Percentiles rank a stretch among this genome's conserved stretches.
These are phyloP conservation scores for Blastobotrys elegans DNA, from an alignment of 1,139 yeast genomes.

Conservation along the genomic window DNA sequence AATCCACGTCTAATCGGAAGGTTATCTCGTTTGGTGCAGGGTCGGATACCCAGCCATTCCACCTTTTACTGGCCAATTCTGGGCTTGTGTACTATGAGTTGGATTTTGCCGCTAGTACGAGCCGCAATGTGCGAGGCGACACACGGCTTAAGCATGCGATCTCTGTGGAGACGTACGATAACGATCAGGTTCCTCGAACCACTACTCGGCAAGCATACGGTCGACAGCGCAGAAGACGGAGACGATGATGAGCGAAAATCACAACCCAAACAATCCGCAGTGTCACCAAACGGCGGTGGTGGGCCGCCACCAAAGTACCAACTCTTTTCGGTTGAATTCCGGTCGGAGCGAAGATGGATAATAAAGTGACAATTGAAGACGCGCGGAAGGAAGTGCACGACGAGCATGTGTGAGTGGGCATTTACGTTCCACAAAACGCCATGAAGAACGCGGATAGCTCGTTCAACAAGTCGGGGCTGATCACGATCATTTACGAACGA, in stretches of 20 bases:
- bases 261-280: neutral
- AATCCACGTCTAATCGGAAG: slow-evolving; percentile 13
- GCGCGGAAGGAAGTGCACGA: slow-evolving; percentile 19
- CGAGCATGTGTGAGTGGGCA: slow-evolving; percentile 25
- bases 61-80: neutral
- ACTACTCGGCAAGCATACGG: too few relatives aligned
- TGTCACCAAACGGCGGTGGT: slow-evolving; percentile 6
- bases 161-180: too few relatives aligned
- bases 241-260: slow-evolving; percentile 14
- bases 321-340: neutral
- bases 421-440: slow-evolving; percentile 22
- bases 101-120: neutral
- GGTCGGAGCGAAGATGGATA: slow-evolving; percentile 1
- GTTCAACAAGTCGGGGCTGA: slow-evolving; percentile 25
- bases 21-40: too few relatives aligned
- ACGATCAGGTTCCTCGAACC: too few relatives aligned
- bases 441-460: slow-evolving; percentile 13
- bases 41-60: neutral
- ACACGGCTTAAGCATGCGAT: too few relatives aligned
- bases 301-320: slow-evolving; percentile 2
- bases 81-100: neutral
- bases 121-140: too few relatives aligned
- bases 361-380: slow-evolving; percentile 15
- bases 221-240: slow-evolving; percentile 14
- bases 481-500: slow-evolving; percentile 44